These are phyloP conservation scores for Paramecium octaurelia DNA, from an alignment of 73 alveolate species.

Conservation along the genomic window DNA sequence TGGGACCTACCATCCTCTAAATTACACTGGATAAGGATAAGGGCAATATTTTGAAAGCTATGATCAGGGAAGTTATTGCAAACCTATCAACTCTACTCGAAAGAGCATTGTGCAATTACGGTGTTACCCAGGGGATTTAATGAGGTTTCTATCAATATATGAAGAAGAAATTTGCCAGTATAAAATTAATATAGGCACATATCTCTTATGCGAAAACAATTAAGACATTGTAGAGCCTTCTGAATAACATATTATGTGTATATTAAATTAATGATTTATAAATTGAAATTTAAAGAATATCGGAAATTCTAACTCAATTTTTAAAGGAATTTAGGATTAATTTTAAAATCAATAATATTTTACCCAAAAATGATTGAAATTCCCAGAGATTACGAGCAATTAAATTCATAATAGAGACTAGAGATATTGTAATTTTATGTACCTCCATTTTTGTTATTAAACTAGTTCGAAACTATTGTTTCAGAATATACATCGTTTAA, in stretches of 20 bases:
- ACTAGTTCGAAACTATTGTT: background rate
- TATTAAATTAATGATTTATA: background rate
- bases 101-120: background rate
- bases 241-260: conserved; percentile 26
- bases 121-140: background rate
- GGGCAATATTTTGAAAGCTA: background rate
- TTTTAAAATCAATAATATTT: background rate
- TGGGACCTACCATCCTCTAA: background rate
- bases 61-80: background rate
- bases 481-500: conserved; percentile 27
- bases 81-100: background rate
- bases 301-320: background rate
- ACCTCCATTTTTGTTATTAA: background rate
- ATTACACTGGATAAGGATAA: background rate
- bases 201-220: background rate
- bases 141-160: background rate
- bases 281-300: background rate
- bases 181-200: background rate
- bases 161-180: background rate
- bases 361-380: background rate
- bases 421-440: background rate
- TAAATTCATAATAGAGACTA: background rate
- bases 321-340: background rate
- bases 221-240: background rate
- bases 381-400: background rate